Evolutionary conservation across 768 basidiomycete genomes (phyloP).

Genomic region (Russula virescens): DNA sequence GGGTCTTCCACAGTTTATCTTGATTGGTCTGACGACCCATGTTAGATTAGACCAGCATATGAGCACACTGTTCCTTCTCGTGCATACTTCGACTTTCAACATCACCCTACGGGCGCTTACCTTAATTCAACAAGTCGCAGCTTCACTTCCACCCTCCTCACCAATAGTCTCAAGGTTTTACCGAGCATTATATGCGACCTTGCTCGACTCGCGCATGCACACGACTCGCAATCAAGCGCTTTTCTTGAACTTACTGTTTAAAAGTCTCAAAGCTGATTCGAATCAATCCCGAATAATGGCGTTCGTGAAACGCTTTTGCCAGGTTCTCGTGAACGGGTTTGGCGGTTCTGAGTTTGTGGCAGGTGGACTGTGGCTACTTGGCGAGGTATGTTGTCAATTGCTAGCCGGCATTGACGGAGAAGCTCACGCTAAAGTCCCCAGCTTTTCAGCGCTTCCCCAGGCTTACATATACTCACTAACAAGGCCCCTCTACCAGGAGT

Average conservation of each 20-base stretch:
- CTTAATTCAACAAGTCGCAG: constrained; percentile 78
- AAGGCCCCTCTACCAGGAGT: neutral
- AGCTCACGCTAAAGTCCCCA: constrained; percentile 23
- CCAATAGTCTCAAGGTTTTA: constrained; percentile 62
- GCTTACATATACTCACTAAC: constrained; percentile 40
- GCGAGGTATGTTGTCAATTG: constrained; percentile 51
- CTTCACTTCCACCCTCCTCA: constrained; percentile 41
- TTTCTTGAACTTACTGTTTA: constrained; percentile 93
- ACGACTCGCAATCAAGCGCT: constrained; percentile 90
- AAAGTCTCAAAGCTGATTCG: constrained; percentile 28
- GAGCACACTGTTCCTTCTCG: constrained; percentile 90
- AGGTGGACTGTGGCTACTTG: constrained; percentile 44
- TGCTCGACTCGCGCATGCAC: constrained; percentile 76
- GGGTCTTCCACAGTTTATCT: constrained; percentile 25
- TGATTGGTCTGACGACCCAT: neutral
- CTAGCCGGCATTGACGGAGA: neutral
- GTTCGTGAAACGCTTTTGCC: constrained; percentile 14
- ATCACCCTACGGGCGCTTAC: constrained; percentile 89
- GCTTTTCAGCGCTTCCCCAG: constrained; percentile 47
- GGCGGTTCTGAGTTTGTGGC: constrained; percentile 9
- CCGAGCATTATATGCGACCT: constrained; percentile 83
- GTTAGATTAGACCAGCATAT: constrained; percentile 77
- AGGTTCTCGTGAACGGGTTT: constrained; percentile 33
- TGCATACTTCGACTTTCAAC: constrained; percentile 94
- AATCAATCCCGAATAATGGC: constrained; percentile 3